Evolutionary conservation across 306 rosid genomes (phyloP), one percentile per base, ranked within the genome.

Genomic region (Heteromeles arbutifolia): DNA sequence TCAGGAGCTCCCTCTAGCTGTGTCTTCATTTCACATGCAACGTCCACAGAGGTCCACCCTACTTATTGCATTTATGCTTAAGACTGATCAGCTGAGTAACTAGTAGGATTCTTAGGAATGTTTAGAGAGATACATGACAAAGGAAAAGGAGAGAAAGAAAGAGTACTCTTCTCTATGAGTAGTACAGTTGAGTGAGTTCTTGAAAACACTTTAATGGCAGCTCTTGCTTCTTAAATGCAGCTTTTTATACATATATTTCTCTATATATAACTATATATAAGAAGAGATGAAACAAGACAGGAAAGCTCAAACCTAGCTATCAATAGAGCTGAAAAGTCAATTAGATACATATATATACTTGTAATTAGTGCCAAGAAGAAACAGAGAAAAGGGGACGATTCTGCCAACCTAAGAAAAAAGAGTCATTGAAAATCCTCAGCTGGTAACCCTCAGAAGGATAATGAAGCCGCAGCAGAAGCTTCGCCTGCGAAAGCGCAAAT

Each of bases 371-470:
- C 90, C 90, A 87, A 34, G 88, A 87, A 72, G 90, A 87, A 29
- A 87, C 85, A 19, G 88, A 87, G 79, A 87, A 87, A 54, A 87
- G 88, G 14, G 88, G 65, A 17, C 83, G 86, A 78, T 82, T 82
- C 75, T 80, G 81, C 90, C 90, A 87, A 69, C 84, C 87, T 57
- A 87, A 72, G 67, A 80, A 84, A 39, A 84, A 79, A 3, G 87
- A 85, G 65, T 78, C 81, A 37, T 78, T 80, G 65, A 75, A 78
- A 54, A 83, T 71, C n/a, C 66, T 88, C 28, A 87, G 88, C 12
- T 78, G 88, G 37, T 84, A 87, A 43, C 90, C 90, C 63, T 80
- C 90, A 0, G 88, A 82, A 48, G 90, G 90, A 56, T 87, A 87
- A 72, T 87, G 90, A 28, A 87, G 88, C 68, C 90, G 78, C 19